These are phyloP conservation scores for Microsporum ferrugineum DNA, from an alignment of 2,329 filamentous ascomycete species.

Conservation along the genomic window DNA sequence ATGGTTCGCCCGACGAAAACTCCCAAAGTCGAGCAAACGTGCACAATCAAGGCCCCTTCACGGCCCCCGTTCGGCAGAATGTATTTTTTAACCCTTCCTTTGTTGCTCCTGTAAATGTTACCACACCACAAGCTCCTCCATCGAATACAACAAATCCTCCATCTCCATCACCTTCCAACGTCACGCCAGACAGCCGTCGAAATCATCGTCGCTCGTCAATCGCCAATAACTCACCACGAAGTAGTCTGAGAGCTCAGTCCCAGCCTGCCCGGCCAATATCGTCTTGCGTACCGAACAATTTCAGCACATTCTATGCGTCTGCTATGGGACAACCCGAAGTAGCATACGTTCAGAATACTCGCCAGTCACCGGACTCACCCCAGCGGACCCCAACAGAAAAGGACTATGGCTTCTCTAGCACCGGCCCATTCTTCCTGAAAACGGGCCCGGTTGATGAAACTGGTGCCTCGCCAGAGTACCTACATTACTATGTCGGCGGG, in stretches of 20 bases:
- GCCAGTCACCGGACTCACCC: slow-evolving; percentile 24
- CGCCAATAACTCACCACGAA: slow-evolving; percentile 32
- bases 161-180: slow-evolving; percentile 32
- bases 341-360: slow-evolving; percentile 23
- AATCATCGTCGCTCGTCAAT: slow-evolving; percentile 36
- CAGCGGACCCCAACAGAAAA: slow-evolving; percentile 25
- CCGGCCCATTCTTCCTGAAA: slow-evolving; percentile 25
- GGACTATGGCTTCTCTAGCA: slow-evolving; percentile 22
- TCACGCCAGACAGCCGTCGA: slow-evolving; percentile 34
- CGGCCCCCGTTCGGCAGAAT: slow-evolving; percentile 21
- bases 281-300: slow-evolving; percentile 17
- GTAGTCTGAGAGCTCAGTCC: slow-evolving; percentile 38
- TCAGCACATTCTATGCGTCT: slow-evolving; percentile 24
- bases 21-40: slow-evolving; percentile 29
- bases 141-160: slow-evolving; percentile 35
- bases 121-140: slow-evolving; percentile 23
- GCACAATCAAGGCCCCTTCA: slow-evolving; percentile 26
- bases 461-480: slow-evolving; percentile 30
- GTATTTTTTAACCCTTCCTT: slow-evolving; percentile 28
- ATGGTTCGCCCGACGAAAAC: slow-evolving; percentile 25
- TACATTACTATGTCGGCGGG: slow-evolving; percentile 35
- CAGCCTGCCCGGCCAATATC: slow-evolving; percentile 38
- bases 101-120: slow-evolving; percentile 25
- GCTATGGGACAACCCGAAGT: slow-evolving; percentile 21
- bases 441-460: slow-evolving; percentile 29